Percentiles rank a stretch among this genome's conserved stretches.
These are phyloP conservation scores for Trichophyton verrucosum DNA, from an alignment of 2,329 filamentous ascomycete species.

Conservation along the genomic window DNA sequence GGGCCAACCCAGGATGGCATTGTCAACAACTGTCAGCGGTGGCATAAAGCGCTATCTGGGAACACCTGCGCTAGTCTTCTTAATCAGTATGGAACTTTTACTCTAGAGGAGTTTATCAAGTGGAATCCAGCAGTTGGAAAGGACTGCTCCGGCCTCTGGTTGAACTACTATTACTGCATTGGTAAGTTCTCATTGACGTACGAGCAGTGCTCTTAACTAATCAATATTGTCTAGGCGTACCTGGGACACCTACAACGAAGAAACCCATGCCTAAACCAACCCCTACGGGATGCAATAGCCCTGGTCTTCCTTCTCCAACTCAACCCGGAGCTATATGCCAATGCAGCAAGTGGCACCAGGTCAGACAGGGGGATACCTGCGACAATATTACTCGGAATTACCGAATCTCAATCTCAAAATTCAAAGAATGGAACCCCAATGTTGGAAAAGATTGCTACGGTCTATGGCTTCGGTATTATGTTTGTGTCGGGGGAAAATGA, in stretches of 20 bases:
- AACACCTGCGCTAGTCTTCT: not conserved
- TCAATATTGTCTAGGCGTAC: not conserved
- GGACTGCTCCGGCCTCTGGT: constrained; percentile 6
- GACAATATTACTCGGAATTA: constrained; percentile 15
- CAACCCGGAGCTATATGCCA: constrained; percentile 14
- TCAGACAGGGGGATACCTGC: constrained; percentile 16
- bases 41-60: not conserved
- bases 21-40: constrained; percentile 1
- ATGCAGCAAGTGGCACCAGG: constrained; percentile 19
- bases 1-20: constrained; percentile 7
- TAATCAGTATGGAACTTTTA: not conserved
- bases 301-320: constrained; percentile 6
- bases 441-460: not conserved
- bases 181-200: not conserved
- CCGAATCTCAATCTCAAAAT: constrained; percentile 11
- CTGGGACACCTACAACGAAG: constrained; percentile 1
- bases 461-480: constrained; percentile 2
- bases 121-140: constrained; percentile 8
- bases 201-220: not conserved
- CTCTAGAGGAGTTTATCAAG: not conserved
- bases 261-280: not conserved
- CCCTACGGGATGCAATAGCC: not conserved
- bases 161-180: constrained; percentile 8
- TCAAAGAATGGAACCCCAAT: constrained; percentile 16
- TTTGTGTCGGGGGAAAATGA: not conserved